These are phyloP conservation scores for Pezicula rhizophila DNA, from an alignment of 2,329 filamentous ascomycete genomes.

Conservation along the genomic window DNA sequence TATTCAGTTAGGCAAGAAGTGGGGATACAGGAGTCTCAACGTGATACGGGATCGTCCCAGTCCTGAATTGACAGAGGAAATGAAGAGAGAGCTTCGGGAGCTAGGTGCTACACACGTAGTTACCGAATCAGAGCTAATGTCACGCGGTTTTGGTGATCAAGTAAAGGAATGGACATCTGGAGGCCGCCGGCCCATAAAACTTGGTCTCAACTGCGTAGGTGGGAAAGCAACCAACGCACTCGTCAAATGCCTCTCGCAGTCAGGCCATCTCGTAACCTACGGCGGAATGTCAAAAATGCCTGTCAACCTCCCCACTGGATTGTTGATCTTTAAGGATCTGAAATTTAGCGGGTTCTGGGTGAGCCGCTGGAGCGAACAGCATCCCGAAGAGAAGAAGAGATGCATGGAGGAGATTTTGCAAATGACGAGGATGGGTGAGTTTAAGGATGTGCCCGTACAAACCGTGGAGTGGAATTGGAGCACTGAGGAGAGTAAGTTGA, in stretches of 20 bases:
- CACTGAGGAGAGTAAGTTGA: conserved; percentile 63
- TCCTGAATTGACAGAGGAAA: conserved; percentile 54
- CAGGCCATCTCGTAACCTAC: conserved; percentile 81
- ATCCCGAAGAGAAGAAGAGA: conserved; percentile 66
- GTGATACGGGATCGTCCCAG: conserved; percentile 70
- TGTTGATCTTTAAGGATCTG: conserved; percentile 91
- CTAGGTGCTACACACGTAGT: conserved; percentile 49
- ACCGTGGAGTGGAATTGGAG: conserved; percentile 77
- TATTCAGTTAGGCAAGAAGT: conserved; percentile 78
- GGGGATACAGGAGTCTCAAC: conserved; percentile 89
- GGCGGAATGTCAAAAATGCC: conserved; percentile 92
- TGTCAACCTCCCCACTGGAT: conserved; percentile 69
- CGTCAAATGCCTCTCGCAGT: conserved; percentile 64
- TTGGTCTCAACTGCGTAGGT: conserved; percentile 91
- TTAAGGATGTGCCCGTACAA: conserved; percentile 78
- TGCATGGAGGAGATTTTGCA: conserved; percentile 82
- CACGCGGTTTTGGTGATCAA: conserved; percentile 38
- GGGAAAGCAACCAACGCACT: conserved; percentile 76
- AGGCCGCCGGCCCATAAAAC: conserved; percentile 63
- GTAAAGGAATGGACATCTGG: conserved; percentile 59
- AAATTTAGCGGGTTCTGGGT: conserved; percentile 93
- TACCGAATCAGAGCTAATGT: conserved; percentile 42
- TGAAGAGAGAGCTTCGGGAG: conserved; percentile 53
- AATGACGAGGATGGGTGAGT: conserved; percentile 67
- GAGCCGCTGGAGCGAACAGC: conserved; percentile 74